Base-by-base conservation (phyloP, 352 stramenopile species). In the Globisporangium mamillatum region DNA sequence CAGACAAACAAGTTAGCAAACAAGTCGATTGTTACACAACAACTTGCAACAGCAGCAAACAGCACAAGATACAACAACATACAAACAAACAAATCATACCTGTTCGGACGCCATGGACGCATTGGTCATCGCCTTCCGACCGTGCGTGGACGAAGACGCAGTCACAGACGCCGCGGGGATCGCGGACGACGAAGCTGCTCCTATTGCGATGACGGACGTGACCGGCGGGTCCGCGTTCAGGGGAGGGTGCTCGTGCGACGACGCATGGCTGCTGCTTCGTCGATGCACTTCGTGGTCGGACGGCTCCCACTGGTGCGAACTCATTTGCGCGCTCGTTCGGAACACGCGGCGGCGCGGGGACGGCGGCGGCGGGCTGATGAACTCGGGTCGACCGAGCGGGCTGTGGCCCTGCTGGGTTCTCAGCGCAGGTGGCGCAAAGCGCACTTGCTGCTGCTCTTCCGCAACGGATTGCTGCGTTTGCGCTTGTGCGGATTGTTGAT, bases 341-440 rank as follows among this genome's bases (percentile, higher is more conserved):
- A 76, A 69, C 27, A 70, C 61, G 16, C 66, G 64, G 16, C 73
- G 57, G n/a, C 63, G 69, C 4, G 73, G 73, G 16, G 73, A 76
- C 8, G 32, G 32, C 20, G 57, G 66, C 14, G 60, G 46, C 1
- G 36, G 18, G 22, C 27, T 63, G n/a, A 54, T 54, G 18, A 68
- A 53, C n/a, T 70, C 65, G 52, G 64, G 52, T 4, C 53, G 29
- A 18, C 25, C 58, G 41, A 61, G 34, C 24, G 27, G 38, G 20
- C 36, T 68, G 52, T 46, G 65, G 24, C 8, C 27, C 4, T 66
- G 71, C 27, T 60, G 46, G 38, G 12, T 63, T 10, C 16, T 59
- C 16, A 20, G 32, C 3, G 53, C 25, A 3, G 41, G n/a, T 1
- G 41, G 41, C 3, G 41, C 41, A 16, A 65, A 65, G 3, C 41